Evolutionary conservation across 2,329 filamentous ascomycete species (phyloP), one percentile per base, ranked within the genome.

Genomic region (Pseudopithomyces chartarum): DNA sequence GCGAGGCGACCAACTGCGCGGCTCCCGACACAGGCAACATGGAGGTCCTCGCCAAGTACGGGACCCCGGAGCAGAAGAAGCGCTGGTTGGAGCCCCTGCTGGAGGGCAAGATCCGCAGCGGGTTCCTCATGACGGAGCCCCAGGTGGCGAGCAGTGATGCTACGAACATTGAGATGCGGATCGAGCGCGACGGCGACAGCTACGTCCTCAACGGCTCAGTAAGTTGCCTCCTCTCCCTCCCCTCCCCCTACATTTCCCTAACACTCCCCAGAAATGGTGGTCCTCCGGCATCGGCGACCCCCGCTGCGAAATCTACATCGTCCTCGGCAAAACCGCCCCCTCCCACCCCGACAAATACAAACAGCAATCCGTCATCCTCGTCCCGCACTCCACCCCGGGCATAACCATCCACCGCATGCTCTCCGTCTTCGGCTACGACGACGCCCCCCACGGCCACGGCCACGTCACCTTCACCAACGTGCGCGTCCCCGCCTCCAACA

Each of bases 391-490:
- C 62, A 87, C 90, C 1, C 89, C 90, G 19, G 95, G 95, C 55
- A 89, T 98, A 70, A 96, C 87, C n/a, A 89, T 98, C 67, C 86
- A 97, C 78, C 89, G 95, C 66, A 97, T 97, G 91, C 82, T 99
- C 54, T 89, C 84, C 49, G 94, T 98, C 63, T 97, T 96, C 78
- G 95, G 95, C 56, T 98, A 92, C 79, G 95, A 98, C 75, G 95
- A 99, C 69, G 95, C 95, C n/a, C 95, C 95, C 2, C 95, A 99
- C 76, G 95, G 95, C 54, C 95, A 99, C 79, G 95, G 92, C 43
- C 94, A 99, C 78, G 87, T 99, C 73, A 85, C 82, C 34, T 98
- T 99, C 80, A 83, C 88, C 57, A 90, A 98, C 73, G 95, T 98
- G 60, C 90, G 94, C 57, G 91, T 99, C 0, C 94, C 94, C 7